These are phyloP conservation scores for Solanum bulbocastanum DNA, from an alignment of 257 asterid species.

Conservation along the genomic window DNA sequence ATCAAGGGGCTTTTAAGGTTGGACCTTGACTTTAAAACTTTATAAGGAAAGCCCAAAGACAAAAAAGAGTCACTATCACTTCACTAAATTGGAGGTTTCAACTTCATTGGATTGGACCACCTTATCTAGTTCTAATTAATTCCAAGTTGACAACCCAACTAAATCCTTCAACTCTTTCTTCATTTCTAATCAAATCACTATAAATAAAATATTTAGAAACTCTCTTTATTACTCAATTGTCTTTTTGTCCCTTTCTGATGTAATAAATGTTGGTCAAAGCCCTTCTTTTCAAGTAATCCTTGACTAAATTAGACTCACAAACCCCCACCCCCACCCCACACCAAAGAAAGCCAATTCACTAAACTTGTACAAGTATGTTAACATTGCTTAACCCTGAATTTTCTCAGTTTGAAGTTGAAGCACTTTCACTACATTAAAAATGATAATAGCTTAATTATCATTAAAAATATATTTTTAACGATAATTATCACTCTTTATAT, in stretches of 20 bases:
- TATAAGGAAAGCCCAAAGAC: not conserved
- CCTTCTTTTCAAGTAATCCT: constrained; percentile 14
- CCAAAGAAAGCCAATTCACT: not conserved
- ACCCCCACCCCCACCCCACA: not conserved
- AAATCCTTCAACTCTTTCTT: not conserved
- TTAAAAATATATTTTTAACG: too few species aligned
- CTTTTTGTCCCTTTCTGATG: constrained; percentile 10
- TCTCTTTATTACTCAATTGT: not conserved
- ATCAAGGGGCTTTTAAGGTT: not conserved
- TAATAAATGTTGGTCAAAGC: constrained; percentile 18
- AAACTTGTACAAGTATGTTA: not conserved
- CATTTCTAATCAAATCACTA: not conserved
- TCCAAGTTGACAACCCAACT: not conserved
- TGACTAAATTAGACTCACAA: not conserved
- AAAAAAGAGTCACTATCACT: not conserved
- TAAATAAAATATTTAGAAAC: not conserved
- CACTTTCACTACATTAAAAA: not conserved
- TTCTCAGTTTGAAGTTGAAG: not conserved
- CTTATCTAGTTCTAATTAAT: not conserved
- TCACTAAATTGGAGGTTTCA: not conserved
- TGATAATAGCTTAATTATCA: too few species aligned
- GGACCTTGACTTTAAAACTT: not conserved
- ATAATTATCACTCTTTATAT: too few species aligned
- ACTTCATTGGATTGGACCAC: not conserved
- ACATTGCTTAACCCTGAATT: not conserved